Base-by-base conservation (phyloP, 1,284 basidiomycete species). In the Rhodotorula glutinis region DNA sequence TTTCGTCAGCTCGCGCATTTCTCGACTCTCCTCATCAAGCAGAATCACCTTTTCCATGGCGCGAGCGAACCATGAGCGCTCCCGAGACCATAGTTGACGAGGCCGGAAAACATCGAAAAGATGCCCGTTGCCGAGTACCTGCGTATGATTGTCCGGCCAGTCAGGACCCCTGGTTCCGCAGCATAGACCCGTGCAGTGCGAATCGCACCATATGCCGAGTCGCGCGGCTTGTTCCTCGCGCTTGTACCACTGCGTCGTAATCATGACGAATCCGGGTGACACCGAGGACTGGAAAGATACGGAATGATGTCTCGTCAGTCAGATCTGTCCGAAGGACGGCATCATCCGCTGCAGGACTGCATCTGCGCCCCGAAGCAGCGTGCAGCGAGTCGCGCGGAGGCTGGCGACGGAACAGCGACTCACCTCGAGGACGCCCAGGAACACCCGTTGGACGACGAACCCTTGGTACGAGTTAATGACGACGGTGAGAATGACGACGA, bases 81-180 rank as follows among this genome's bases (percentile, higher is more conserved):
- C 0, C 80, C 77, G 4, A 83, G 75, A 1, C 81, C 82, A 65
- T 81, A 82, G 76, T 83, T 83, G 73, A 83, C 77, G 25, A 82
- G 73, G 14, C 82, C 81, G 3, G 77, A 76, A 63, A 83, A 79
- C 75, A 78, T 77, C 40, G 73, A 75, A 57, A 79, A 80, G 43
- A 82, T 76, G 3, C 82, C 82, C 0, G 81, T 83, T 16, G 82
- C 81, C 10, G 79, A 80, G 73, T 83, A 83, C 82, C 82, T 82
- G 51, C 82, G 77, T 1, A 4, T 17, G 1, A 17, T 14, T 0
- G 40, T 23, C 14, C 5, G 16, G 9, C 25, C 13, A 27, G 49
- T 27, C 14, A 29, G n/a, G 0, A 13, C 13, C 9, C 47, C n/a
- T n/a, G 1, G 1, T n/a, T 27, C n/a, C 9, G 21, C 7, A 25